Percentiles rank a stretch among this genome's conserved stretches.
Conservation (phyloP, 371 early-diverging fungal genomes). For the Nosema muscidifuracis region DNA sequence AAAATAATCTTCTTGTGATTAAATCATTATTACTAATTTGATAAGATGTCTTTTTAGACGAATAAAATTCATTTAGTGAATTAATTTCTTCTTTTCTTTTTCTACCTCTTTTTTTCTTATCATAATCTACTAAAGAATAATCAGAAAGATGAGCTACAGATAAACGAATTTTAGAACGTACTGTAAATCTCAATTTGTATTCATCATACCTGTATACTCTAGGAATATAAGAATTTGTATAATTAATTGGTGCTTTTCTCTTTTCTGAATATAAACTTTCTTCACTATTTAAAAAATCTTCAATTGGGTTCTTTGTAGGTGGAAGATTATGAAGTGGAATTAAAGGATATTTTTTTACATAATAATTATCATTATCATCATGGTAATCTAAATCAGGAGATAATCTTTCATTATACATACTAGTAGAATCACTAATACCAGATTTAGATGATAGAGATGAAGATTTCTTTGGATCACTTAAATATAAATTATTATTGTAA, state of each 20-base stretch:
- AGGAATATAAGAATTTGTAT: no score
- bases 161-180: not conserved
- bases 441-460: no score
- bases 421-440: no score
- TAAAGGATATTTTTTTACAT: no score
- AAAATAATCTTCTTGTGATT: constrained; percentile 1
- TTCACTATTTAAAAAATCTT: not conserved
- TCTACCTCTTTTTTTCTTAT: not conserved
- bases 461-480: no score
- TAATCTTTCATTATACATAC: no score
- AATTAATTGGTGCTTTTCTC: no score
- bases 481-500: no score
- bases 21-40: not conserved
- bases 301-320: not conserved
- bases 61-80: not conserved
- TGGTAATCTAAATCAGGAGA: no score
- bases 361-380: no score
- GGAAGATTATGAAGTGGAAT: no score
- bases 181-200: not conserved
- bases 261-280: constrained; percentile 3
- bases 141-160: not conserved
- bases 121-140: not conserved
- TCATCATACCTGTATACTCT: not conserved
- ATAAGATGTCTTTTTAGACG: constrained; percentile 2
- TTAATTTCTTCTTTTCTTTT: not conserved